These are phyloP conservation scores for Mycena leptocephala DNA, from an alignment of 768 basidiomycete species.

Conservation along the genomic window DNA sequence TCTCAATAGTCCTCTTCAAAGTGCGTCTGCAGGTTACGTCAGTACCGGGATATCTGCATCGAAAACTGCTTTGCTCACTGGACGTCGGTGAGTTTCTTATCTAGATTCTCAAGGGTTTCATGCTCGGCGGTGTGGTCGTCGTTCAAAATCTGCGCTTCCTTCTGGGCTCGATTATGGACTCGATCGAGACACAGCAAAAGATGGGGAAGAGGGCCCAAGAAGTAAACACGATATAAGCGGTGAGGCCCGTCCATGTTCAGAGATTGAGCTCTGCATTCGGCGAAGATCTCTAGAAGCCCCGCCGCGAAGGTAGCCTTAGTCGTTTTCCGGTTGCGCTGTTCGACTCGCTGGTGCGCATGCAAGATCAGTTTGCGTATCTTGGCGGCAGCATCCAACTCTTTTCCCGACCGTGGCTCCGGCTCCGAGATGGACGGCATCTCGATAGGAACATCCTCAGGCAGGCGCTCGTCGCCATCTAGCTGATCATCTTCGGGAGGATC, in stretches of 20 bases:
- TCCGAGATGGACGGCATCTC: slow-evolving; percentile 30
- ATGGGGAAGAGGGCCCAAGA: slow-evolving; percentile 58
- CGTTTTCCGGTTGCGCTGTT: slow-evolving; percentile 21
- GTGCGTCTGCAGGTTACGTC: slow-evolving; percentile 37
- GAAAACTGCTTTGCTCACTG: slow-evolving; percentile 48
- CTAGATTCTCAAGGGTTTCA: slow-evolving; percentile 52
- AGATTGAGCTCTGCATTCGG: slow-evolving; percentile 36
- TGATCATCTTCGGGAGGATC: slow-evolving; percentile 10
- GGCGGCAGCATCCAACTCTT: slow-evolving; percentile 43
- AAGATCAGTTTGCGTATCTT: slow-evolving; percentile 39
- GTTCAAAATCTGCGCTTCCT: slow-evolving; percentile 50
- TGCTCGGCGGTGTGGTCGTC: slow-evolving; percentile 45
- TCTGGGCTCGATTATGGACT: slow-evolving; percentile 40
- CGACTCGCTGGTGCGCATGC: slow-evolving; percentile 12
- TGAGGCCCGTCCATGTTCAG: slow-evolving; percentile 48
- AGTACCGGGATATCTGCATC: background rate
- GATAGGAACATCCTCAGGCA: slow-evolving; percentile 18
- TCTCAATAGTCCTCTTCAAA: slow-evolving; percentile 37
- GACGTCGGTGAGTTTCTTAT: slow-evolving; percentile 40
- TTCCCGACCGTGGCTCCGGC: slow-evolving; percentile 39
- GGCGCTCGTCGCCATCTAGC: slow-evolving; percentile 4
- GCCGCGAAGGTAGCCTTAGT: slow-evolving; percentile 28
- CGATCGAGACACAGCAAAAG: slow-evolving; percentile 59
- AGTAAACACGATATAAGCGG: slow-evolving; percentile 52
- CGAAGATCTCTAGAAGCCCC: slow-evolving; percentile 40